Evolutionary conservation across 345 rosid genomes (phyloP).

Genomic region (Toxicodendron radicans): DNA sequence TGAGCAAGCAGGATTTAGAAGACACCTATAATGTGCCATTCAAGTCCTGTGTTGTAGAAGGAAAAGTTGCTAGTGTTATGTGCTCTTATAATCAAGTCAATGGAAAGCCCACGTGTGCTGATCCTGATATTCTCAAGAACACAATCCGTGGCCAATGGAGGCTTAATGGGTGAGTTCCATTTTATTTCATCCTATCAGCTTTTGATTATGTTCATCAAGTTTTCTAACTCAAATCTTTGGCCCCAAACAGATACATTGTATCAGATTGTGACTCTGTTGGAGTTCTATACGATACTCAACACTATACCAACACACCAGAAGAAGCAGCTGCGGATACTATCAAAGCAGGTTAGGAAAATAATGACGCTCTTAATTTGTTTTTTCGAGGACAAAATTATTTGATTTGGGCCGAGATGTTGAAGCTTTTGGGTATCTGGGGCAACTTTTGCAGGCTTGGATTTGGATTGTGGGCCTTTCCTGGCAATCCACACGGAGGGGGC

Average conservation of each 20-base stretch:
- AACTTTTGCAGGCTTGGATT: slow-evolving; percentile 58
- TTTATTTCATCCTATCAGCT: background rate
- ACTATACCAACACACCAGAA: slow-evolving; percentile 73
- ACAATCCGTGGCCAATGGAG: slow-evolving; percentile 91
- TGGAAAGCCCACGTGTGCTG: slow-evolving; percentile 96
- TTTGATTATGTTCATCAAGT: background rate
- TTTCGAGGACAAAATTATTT: background rate
- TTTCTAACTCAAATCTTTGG: background rate
- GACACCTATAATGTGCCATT: slow-evolving; percentile 92
- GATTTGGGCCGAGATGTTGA: background rate
- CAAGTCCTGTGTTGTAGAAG: slow-evolving; percentile 80
- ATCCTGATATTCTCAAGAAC: slow-evolving; percentile 63
- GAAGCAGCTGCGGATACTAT: slow-evolving; percentile 81
- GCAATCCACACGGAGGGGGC: slow-evolving; percentile 73
- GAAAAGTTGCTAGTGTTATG: slow-evolving; percentile 93
- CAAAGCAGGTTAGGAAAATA: slow-evolving; percentile 53
- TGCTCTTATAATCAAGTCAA: slow-evolving; percentile 97
- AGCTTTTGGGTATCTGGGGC: background rate
- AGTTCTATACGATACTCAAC: slow-evolving; percentile 69
- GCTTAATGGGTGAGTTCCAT: slow-evolving; percentile 63
- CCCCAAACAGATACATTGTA: slow-evolving; percentile 63
- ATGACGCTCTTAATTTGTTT: background rate
- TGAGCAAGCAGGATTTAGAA: slow-evolving; percentile 84
- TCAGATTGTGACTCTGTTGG: slow-evolving; percentile 94
- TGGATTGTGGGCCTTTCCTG: slow-evolving; percentile 90